Evolutionary conservation across 192 early-diverging fungal species (phyloP), one percentile per base, ranked within the genome.

Genomic region (Dispira parvispora): DNA sequence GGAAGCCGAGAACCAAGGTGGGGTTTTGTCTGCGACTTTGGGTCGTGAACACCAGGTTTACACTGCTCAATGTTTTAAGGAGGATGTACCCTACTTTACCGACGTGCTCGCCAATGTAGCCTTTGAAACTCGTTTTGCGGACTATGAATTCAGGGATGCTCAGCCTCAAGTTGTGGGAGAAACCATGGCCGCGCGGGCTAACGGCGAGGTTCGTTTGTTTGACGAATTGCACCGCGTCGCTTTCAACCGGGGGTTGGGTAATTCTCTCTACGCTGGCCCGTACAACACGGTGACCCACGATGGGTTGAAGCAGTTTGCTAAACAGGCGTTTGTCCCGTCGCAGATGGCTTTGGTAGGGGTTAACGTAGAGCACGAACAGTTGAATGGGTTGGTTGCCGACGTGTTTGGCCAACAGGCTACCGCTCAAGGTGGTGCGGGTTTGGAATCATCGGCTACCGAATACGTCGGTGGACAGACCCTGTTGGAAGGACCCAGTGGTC

Each of bases 241-340:
- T 42, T 99, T 95, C 85, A 88, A 91, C 68, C 71, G 70, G 65
- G 96, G 96, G 14, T 84, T 99, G 66, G 96, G 96, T 56, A 94
- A 95, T 88, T 84, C 91, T 49, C 77, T 99, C 46, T 94, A 85
- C 73, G 90, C 89, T 42, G 71, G 78, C 61, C 66, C 80, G n/a
- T 78, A 76, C 62, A 69, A 83, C 18, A 70, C 81, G 54, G 63
- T 76, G 21, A 85, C 75, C 46, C 78, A 80, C 47, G 79, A 83
- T 46, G 75, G 83, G 42, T 76, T 98, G 67, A 80, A 79, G 66
- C 75, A 76, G 56, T 95, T 84, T 73, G 86, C 89, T 52, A 63
- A 75, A 52, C 67, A 79, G 50, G 74, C 84, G 57, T 84, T 94
- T 71, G 82, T 79, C 46, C 70, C 81, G 43, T 78, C 80, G 61